phyloP scores from a whole-genome alignment of 129 eudicot genomes.

The Centella asiatica region DNA sequence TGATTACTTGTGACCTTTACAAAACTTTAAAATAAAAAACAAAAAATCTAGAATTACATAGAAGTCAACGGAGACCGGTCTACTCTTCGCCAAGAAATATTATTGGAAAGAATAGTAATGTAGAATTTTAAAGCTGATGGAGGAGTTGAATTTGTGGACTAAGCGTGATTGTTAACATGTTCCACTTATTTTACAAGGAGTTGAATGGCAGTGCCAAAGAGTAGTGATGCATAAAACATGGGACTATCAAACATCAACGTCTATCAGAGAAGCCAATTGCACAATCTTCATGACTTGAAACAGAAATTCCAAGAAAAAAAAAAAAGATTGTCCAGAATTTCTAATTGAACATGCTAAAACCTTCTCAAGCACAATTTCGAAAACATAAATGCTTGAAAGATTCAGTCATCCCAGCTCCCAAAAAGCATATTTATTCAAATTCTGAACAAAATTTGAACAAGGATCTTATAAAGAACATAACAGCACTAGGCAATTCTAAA shows the following conservation, averaged over 20 bases:
- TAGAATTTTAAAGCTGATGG: no score
- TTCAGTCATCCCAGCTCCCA: not conserved
- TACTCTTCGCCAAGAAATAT: no score
- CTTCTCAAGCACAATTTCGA: not conserved
- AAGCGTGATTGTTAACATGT: not conserved
- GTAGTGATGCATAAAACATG: not conserved
- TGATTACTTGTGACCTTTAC: no score
- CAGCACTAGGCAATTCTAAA: not conserved
- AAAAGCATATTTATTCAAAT: not conserved
- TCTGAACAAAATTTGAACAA: not conserved
- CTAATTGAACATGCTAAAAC: slow-evolving; percentile 1
- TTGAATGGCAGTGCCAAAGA: not conserved
- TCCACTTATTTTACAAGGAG: not conserved
- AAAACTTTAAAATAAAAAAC: no score
- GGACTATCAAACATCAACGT: not conserved
- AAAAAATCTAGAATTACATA: no score
- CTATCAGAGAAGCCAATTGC: not conserved
- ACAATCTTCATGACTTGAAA: not conserved
- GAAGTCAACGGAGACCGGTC: no score
- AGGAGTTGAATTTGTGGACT: not conserved
- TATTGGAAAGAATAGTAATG: no score
- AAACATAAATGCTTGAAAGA: not conserved
- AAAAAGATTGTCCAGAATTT: not conserved
- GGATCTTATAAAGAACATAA: not conserved
- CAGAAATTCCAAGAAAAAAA: no score